Conservation (phyloP, 108 stramenopile species). For the Cyclotella cryptica region DNA sequence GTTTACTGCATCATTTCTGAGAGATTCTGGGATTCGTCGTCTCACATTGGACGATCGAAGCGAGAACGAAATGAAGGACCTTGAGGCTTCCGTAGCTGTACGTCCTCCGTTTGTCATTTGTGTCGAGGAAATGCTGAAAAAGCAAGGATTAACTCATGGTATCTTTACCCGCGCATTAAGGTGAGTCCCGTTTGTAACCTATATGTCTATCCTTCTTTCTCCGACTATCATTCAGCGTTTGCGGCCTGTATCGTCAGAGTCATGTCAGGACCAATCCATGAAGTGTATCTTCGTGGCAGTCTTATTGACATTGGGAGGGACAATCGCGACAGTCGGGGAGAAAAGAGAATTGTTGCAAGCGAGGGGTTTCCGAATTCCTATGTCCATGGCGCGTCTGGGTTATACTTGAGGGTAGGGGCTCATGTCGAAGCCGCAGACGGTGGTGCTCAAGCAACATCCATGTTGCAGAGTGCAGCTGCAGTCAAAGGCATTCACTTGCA, state of each 20-base stretch:
- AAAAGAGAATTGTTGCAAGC: constrained; percentile 67
- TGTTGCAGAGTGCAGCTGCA: constrained; percentile 57
- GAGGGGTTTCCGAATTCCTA: constrained; percentile 92
- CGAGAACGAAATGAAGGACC: constrained; percentile 23
- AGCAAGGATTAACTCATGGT: constrained; percentile 80
- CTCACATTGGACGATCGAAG: constrained; percentile 39
- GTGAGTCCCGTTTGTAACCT: constrained; percentile 12
- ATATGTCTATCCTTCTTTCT: background rate
- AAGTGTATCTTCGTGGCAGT: constrained; percentile 78
- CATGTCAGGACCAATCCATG: constrained; percentile 76
- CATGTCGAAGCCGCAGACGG: constrained; percentile 83
- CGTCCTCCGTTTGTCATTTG: constrained; percentile 80
- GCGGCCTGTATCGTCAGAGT: constrained; percentile 39
- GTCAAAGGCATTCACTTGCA: constrained; percentile 78
- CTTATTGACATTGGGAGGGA: constrained; percentile 83
- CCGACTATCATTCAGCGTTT: background rate
- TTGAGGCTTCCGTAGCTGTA: constrained; percentile 23
- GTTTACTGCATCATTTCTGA: constrained; percentile 79
- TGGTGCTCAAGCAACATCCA: constrained; percentile 28
- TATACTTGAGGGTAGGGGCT: constrained; percentile 84
- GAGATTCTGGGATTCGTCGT: constrained; percentile 67
- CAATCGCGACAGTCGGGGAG: constrained; percentile 55
- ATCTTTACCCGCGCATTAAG: constrained; percentile 78
- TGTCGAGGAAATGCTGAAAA: constrained; percentile 85
- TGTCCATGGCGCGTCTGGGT: constrained; percentile 73